Evolutionary conservation across 306 rosid genomes (phyloP).

Genomic region (Canavalia ensiformis): DNA sequence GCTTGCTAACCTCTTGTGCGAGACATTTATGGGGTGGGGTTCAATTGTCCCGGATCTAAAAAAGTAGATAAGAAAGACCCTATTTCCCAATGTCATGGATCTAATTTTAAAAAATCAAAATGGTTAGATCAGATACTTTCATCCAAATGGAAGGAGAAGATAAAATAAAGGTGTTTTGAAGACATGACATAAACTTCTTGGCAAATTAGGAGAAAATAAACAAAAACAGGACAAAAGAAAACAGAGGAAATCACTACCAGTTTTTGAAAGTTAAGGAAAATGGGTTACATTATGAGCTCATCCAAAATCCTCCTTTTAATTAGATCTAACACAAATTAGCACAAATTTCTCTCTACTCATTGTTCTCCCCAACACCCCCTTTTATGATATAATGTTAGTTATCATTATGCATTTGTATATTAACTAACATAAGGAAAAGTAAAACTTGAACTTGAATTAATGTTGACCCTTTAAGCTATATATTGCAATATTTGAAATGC

Average conservation of each 20-base stretch:
- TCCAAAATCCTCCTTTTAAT: neutral
- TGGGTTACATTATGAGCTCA: neutral
- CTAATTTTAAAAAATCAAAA: neutral
- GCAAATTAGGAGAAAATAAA: neutral
- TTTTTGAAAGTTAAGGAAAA: neutral
- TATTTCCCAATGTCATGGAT: neutral
- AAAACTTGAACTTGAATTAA: neutral
- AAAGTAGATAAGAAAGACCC: neutral
- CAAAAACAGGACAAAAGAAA: neutral
- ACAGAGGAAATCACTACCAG: neutral
- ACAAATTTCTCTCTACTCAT: neutral
- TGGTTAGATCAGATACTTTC: neutral
- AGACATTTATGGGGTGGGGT: conserved; percentile 1
- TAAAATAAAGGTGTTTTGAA: neutral
- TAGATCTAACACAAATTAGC: conserved; percentile 22
- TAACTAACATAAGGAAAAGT: neutral
- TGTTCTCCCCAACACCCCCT: neutral
- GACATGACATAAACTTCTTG: neutral
- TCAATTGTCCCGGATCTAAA: conserved; percentile 4
- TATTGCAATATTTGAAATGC: neutral
- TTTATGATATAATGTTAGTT: neutral
- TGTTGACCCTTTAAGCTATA: conserved; percentile 14
- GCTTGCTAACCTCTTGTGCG: neutral
- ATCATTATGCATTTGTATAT: neutral
- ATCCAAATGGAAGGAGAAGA: neutral